A percentile compares a stretch with the other conserved stretches of the same genome.
Conservation (phyloP, 164 flowering plant genomes). For the Annona squamosa region DNA sequence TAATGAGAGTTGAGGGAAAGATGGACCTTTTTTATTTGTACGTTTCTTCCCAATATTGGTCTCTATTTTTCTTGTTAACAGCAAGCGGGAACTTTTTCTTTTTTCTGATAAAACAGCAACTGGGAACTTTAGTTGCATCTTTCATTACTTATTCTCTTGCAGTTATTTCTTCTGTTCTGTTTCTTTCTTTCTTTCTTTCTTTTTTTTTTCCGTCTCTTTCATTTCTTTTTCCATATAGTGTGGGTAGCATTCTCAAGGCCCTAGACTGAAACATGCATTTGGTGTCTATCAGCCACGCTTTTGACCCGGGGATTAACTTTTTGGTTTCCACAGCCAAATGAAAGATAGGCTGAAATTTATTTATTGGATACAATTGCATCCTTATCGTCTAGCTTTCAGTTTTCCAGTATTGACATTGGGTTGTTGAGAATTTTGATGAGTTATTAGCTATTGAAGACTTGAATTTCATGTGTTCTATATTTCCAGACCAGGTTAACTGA, state of each 20-base stretch:
- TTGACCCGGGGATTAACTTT: background rate
- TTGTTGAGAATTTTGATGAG: no score
- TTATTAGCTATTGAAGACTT: no score
- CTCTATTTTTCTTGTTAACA: background rate
- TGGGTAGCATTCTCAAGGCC: no score
- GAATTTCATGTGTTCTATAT: no score
- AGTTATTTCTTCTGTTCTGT: background rate
- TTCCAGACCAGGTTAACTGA: no score
- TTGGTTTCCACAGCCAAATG: background rate
- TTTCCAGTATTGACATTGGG: background rate
- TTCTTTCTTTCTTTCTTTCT: no score
- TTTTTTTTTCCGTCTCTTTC: background rate
- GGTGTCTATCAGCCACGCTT: no score
- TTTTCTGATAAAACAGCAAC: background rate
- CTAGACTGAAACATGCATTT: no score
- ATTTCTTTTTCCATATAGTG: no score
- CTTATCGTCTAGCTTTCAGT: background rate
- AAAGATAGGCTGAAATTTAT: background rate
- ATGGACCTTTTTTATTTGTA: background rate
- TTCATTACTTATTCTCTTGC: background rate
- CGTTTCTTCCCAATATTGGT: background rate
- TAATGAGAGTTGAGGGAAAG: constrained; percentile 16
- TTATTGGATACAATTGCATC: background rate
- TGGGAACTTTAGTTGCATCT: background rate
- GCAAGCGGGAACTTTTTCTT: background rate